These are phyloP conservation scores for Zygnema cylindricum DNA, from an alignment of 139 green algal genomes.

Conservation along the genomic window DNA sequence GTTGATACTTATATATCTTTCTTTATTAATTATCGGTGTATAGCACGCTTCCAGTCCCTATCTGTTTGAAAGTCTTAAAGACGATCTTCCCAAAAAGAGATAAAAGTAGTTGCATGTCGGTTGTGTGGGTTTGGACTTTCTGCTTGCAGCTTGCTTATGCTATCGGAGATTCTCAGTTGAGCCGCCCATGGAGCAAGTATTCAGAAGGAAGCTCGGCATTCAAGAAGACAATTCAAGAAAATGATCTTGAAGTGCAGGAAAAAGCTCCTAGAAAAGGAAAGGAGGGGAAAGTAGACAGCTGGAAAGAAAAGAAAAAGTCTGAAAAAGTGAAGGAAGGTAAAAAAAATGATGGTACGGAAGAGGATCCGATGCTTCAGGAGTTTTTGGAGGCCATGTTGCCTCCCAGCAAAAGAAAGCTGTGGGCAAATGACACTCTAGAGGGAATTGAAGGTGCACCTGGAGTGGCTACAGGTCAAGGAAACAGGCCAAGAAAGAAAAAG, in stretches of 20 bases:
- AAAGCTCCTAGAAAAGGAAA: background rate
- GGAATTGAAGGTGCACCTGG: conserved; percentile 1
- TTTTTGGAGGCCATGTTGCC: conserved; percentile 92
- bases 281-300: background rate
- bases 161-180: conserved; percentile 52
- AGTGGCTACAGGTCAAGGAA: background rate
- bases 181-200: conserved; percentile 89
- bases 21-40: no score
- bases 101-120: no score
- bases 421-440: conserved; percentile 79
- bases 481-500: conserved; percentile 33
- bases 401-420: conserved; percentile 77
- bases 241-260: conserved; percentile 1
- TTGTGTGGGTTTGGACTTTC: background rate
- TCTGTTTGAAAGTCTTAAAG: no score
- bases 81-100: no score
- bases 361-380: conserved; percentile 84
- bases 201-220: conserved; percentile 66
- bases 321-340: conserved; percentile 1
- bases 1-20: no score
- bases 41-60: no score
- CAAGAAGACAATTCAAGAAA: background rate
- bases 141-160: conserved; percentile 63
- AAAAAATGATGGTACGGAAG: background rate
- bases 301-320: background rate